Percentiles rank a stretch among this genome's conserved stretches.
Conservation (phyloP, 78 protist species). For the Dictyostelium brefeldianum region DNA sequence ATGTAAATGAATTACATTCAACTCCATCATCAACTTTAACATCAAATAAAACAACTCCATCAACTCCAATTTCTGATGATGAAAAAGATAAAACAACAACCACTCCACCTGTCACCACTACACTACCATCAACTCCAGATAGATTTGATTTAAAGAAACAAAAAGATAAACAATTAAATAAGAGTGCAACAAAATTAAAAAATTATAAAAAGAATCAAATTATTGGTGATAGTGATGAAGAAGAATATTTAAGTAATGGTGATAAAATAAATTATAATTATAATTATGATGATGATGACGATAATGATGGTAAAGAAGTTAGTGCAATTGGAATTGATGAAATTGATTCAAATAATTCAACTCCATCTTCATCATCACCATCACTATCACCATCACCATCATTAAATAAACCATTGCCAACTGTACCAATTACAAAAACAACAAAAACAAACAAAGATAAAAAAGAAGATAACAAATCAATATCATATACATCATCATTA, state of each 20-base stretch:
- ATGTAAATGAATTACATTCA: slow-evolving; percentile 8
- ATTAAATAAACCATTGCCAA: not conserved
- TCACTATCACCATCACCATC: not conserved
- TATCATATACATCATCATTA: slow-evolving; percentile 6
- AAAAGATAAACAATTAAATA: not conserved
- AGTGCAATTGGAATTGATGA: not conserved
- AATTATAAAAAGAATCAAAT: not conserved
- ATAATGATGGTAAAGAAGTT: not conserved
- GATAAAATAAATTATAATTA: not conserved
- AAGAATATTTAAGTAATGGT: not conserved
- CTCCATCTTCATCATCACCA: not conserved
- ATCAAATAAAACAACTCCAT: not conserved
- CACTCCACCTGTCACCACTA: not conserved
- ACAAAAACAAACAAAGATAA: too few species aligned
- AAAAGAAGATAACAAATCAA: not conserved
- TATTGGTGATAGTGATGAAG: slow-evolving; percentile 17
- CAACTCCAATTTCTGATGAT: too few species aligned
- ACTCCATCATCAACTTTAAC: not conserved
- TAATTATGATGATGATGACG: not conserved
- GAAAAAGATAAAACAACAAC: not conserved
- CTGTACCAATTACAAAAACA: not conserved
- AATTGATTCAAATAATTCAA: not conserved
- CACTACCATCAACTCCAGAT: not conserved
- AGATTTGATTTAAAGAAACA: not conserved
- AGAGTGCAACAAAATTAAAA: not conserved